These are phyloP conservation scores for Pyrrhoderma lamaoense DNA, from an alignment of 1,284 basidiomycete genomes.

Conservation along the genomic window DNA sequence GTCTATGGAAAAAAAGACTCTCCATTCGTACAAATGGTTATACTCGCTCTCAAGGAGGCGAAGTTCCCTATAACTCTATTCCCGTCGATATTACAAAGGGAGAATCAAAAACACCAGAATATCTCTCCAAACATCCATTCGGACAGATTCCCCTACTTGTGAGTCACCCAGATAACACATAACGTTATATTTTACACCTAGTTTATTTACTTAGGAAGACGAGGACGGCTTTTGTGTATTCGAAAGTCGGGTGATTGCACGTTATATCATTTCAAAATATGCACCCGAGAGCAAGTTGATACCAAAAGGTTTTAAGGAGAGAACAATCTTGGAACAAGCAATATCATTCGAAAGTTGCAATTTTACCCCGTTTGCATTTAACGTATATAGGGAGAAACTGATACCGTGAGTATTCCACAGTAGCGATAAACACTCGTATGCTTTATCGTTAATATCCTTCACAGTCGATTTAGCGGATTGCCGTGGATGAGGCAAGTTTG, in stretches of 20 bases:
- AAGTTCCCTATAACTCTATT: slow-evolving; percentile 19
- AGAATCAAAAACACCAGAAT: slow-evolving; percentile 41
- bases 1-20: slow-evolving; percentile 19
- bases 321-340: slow-evolving; percentile 29
- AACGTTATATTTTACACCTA: background rate
- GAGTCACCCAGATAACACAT: slow-evolving; percentile 17
- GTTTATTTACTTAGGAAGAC: background rate
- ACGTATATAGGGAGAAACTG: slow-evolving; percentile 25
- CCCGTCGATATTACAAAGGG: slow-evolving; percentile 11
- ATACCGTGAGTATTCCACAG: slow-evolving; percentile 32
- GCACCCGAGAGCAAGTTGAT: slow-evolving; percentile 12
- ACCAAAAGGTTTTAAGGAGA: slow-evolving; percentile 24
- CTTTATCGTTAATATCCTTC: too few species aligned
- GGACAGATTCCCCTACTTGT: slow-evolving; percentile 63
- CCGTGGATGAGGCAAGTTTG: slow-evolving; percentile 25
- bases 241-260: slow-evolving; percentile 47
- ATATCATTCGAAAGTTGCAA: slow-evolving; percentile 27
- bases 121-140: slow-evolving; percentile 45
- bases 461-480: slow-evolving; percentile 13
- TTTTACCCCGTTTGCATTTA: slow-evolving; percentile 26
- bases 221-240: slow-evolving; percentile 37
- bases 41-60: slow-evolving; percentile 16
- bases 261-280: slow-evolving; percentile 43
- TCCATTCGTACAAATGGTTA: slow-evolving; percentile 16
- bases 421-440: background rate